phyloP scores from a whole-genome alignment of 352 stramenopile species.

The Phytopythium ostracodes region DNA sequence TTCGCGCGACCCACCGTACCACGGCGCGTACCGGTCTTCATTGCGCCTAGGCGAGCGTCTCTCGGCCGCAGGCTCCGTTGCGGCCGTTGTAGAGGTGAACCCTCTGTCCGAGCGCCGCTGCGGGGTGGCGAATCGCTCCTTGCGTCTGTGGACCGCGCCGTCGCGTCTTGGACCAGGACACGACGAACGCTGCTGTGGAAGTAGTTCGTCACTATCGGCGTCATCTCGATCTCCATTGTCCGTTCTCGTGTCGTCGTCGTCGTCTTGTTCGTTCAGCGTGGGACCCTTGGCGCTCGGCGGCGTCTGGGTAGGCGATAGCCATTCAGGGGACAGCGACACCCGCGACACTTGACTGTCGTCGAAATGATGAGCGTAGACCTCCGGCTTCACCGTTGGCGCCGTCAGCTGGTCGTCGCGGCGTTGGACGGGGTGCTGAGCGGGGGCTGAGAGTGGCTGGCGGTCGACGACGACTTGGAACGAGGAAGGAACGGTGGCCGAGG shows the following conservation, averaged over 20 bases:
- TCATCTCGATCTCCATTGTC: not conserved
- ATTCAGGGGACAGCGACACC: not conserved
- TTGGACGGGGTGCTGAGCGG: not conserved
- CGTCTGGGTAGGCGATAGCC: not conserved
- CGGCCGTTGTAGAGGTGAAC: not conserved
- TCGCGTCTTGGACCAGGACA: not conserved
- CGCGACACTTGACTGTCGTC: not conserved
- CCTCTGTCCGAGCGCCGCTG: not conserved
- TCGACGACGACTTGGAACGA: constrained; percentile 18
- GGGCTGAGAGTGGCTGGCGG: constrained; percentile 5
- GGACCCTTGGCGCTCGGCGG: not conserved
- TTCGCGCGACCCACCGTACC: constrained; percentile 32
- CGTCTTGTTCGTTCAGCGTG: not conserved
- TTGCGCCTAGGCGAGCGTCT: not conserved
- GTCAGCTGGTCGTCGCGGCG: not conserved
- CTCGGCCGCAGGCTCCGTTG: not conserved
- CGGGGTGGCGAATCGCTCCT: not conserved
- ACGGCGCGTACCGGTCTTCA: constrained; percentile 8
- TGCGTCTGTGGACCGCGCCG: not conserved
- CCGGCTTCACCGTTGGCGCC: not conserved
- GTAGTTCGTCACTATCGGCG: too few relatives aligned
- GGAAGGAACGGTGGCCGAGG: constrained; percentile 11
- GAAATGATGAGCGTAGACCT: not conserved
- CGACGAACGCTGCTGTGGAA: not conserved
- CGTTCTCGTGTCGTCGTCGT: not conserved